Evolutionary conservation across 495 filamentous ascomycete genomes (phyloP).

Genomic region (Cenococcum geophilum): DNA sequence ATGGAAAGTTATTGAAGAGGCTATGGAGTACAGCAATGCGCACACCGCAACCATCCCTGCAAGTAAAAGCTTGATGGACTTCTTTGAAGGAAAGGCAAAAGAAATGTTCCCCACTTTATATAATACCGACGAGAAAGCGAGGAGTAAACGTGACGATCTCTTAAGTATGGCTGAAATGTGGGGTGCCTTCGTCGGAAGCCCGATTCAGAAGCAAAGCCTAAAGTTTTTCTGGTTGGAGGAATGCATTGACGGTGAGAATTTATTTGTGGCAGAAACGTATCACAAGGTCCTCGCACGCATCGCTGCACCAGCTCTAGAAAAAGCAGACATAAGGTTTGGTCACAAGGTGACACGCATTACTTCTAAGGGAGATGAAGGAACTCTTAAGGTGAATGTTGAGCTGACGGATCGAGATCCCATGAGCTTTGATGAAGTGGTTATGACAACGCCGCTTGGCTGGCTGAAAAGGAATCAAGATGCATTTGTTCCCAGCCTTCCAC

Average conservation of each 20-base stretch:
- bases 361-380: constrained; percentile 34
- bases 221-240: constrained; percentile 96
- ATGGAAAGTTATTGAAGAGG: constrained; percentile 74
- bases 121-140: constrained; percentile 45
- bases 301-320: constrained; percentile 54
- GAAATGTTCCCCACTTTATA: constrained; percentile 39
- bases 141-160: constrained; percentile 47
- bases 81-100: constrained; percentile 55
- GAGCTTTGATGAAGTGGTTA: constrained; percentile 75
- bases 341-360: constrained; percentile 52
- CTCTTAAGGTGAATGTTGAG: constrained; percentile 38
- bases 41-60: constrained; percentile 57
- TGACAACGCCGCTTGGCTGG: constrained; percentile 85
- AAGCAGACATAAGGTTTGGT: constrained; percentile 57
- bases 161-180: constrained; percentile 67
- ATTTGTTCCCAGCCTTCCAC: constrained; percentile 66
- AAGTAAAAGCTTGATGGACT: constrained; percentile 68
- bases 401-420: constrained; percentile 48
- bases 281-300: constrained; percentile 64
- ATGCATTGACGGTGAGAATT: constrained; percentile 85
- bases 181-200: constrained; percentile 83
- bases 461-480: constrained; percentile 66
- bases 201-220: constrained; percentile 70
- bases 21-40: constrained; percentile 72
- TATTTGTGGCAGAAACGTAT: constrained; percentile 85